Percentiles rank a stretch among this genome's conserved stretches.
Conservation (phyloP, 1,139 yeast species). For the Suhomyces ambrosiae region DNA sequence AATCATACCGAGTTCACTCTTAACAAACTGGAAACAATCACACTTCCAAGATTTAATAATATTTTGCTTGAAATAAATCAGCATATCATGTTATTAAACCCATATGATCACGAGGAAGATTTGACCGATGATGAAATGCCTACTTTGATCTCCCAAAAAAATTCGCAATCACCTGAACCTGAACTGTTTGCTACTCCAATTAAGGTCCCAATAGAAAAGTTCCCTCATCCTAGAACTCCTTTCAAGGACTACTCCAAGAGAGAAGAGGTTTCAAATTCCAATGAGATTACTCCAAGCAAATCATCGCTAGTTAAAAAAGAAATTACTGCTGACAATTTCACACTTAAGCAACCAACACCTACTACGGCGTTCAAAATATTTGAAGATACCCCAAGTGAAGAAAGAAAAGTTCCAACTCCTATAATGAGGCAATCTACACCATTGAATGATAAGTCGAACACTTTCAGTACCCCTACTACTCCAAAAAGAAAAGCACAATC, state of each 20-base stretch:
- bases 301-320: slow-evolving; percentile 9
- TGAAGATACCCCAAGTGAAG: slow-evolving; percentile 15
- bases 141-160: slow-evolving; percentile 20
- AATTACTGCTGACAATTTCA: slow-evolving; percentile 1
- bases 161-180: slow-evolving; percentile 7
- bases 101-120: slow-evolving; percentile 46
- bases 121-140: slow-evolving; percentile 45
- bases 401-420: slow-evolving; percentile 6
- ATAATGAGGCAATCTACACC: slow-evolving; percentile 23
- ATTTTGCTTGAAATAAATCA: slow-evolving; percentile 64
- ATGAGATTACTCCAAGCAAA: slow-evolving; percentile 20
- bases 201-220: slow-evolving; percentile 10
- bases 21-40: slow-evolving; percentile 53
- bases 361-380: slow-evolving; percentile 17
- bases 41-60: slow-evolving; percentile 58
- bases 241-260: slow-evolving; percentile 10
- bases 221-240: slow-evolving; percentile 16
- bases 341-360: slow-evolving; percentile 21
- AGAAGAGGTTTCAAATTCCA: slow-evolving; percentile 3
- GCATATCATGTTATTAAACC: slow-evolving; percentile 57
- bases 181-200: slow-evolving; percentile 9
- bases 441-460: slow-evolving; percentile 29
- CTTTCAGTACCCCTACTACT: slow-evolving; percentile 19
- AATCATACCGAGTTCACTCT: slow-evolving; percentile 60
- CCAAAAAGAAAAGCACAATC: slow-evolving; percentile 31